Conservation (phyloP, 805 yeast genomes). For the Lachancea fermentati region DNA sequence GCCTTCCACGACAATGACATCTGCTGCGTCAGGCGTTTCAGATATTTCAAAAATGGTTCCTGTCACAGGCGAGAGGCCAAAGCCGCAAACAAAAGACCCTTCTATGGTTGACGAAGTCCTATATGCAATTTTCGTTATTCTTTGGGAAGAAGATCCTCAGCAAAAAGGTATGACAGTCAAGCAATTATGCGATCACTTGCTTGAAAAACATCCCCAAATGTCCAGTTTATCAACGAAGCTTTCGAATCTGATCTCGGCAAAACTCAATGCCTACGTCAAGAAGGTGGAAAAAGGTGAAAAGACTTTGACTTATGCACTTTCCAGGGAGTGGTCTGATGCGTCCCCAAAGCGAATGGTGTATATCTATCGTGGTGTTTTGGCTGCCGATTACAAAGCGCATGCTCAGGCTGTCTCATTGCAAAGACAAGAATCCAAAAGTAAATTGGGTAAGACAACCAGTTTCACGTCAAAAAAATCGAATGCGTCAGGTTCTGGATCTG, state of each 20-base stretch:
- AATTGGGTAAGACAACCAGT: slow-evolving; percentile 7
- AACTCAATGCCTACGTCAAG: slow-evolving; percentile 78
- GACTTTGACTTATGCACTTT: slow-evolving; percentile 62
- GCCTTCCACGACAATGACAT: slow-evolving; percentile 14
- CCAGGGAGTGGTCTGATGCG: slow-evolving; percentile 89
- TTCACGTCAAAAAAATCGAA: slow-evolving; percentile 8
- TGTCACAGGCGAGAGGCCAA: slow-evolving; percentile 69
- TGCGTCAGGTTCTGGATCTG: slow-evolving; percentile 12
- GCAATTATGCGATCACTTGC: slow-evolving; percentile 71
- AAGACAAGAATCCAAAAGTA: slow-evolving; percentile 4
- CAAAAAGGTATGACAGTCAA: slow-evolving; percentile 86
- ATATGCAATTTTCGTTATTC: slow-evolving; percentile 65
- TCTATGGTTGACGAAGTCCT: slow-evolving; percentile 68
- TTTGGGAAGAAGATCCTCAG: slow-evolving; percentile 61
- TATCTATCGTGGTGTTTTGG: slow-evolving; percentile 71
- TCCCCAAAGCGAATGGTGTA: slow-evolving; percentile 87
- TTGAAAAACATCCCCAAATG: slow-evolving; percentile 78
- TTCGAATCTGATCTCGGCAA: slow-evolving; percentile 75
- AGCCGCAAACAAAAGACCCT: slow-evolving; percentile 55
- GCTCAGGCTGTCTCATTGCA: slow-evolving; percentile 47
- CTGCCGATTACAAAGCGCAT: slow-evolving; percentile 69
- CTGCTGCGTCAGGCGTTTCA: slow-evolving; percentile 12
- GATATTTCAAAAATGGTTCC: slow-evolving; percentile 69
- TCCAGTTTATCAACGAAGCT: slow-evolving; percentile 74
- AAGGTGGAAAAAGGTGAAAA: slow-evolving; percentile 80